These are phyloP conservation scores for Umbellularia californica DNA, from an alignment of 164 flowering plant genomes.

Conservation along the genomic window DNA sequence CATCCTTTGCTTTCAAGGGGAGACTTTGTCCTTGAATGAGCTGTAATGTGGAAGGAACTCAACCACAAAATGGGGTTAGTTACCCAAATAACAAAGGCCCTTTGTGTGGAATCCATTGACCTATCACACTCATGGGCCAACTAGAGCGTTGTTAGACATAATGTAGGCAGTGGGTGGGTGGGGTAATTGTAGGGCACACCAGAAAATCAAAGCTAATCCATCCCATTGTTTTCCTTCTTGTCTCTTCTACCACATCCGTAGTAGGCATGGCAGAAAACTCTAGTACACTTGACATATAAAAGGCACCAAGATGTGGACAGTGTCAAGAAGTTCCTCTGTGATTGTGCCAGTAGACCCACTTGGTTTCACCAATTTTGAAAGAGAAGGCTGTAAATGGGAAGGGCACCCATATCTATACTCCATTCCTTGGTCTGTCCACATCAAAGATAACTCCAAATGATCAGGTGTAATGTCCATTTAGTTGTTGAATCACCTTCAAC, in stretches of 20 bases:
- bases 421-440: too few species aligned
- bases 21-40: not conserved
- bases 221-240: not conserved
- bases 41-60: not conserved
- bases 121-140: constrained; percentile 12
- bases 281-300: too few species aligned
- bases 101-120: not conserved
- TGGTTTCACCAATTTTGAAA: too few species aligned
- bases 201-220: not conserved
- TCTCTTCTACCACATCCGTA: not conserved
- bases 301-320: too few species aligned
- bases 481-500: too few species aligned
- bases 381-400: too few species aligned
- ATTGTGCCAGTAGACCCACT: too few species aligned
- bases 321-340: too few species aligned
- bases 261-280: too few species aligned
- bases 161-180: constrained; percentile 12
- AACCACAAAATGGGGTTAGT: not conserved
- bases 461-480: too few species aligned
- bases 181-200: not conserved
- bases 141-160: constrained; percentile 3
- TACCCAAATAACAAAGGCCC: not conserved
- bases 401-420: too few species aligned
- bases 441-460: too few species aligned
- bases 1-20: not conserved